These are phyloP conservation scores for Aspergillus sp. DNA, from an alignment of 2,329 filamentous ascomycete species.

Conservation along the genomic window DNA sequence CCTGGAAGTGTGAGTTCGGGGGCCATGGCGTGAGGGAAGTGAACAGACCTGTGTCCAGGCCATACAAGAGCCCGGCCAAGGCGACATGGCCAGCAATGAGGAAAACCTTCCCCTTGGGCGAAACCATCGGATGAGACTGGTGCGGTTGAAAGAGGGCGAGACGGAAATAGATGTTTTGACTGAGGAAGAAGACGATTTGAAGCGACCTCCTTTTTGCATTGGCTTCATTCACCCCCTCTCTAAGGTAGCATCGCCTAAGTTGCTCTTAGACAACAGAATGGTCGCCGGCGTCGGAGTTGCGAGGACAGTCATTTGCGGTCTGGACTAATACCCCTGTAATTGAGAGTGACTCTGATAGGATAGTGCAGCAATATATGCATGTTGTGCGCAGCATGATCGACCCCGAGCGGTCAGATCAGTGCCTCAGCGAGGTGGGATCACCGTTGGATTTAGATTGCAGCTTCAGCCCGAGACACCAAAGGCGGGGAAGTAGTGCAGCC, in stretches of 20 bases:
- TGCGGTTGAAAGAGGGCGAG: not conserved
- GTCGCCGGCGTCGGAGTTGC: not conserved
- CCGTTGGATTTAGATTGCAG: not conserved
- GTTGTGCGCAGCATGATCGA: not conserved
- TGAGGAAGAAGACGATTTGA: not conserved
- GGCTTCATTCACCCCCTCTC: not conserved
- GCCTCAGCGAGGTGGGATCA: not conserved
- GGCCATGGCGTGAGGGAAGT: not conserved
- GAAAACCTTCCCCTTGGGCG: conserved; percentile 11
- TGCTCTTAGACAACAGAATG: not conserved
- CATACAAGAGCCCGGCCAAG: conserved; percentile 16
- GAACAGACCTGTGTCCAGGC: conserved; percentile 16
- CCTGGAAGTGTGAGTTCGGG: conserved; percentile 2
- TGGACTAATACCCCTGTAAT: not conserved
- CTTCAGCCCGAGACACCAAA: not conserved
- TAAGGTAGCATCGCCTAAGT: not conserved
- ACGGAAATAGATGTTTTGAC: not conserved
- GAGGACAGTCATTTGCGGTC: not conserved
- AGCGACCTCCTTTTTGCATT: not conserved
- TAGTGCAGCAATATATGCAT: not conserved
- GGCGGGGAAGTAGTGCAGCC: not conserved
- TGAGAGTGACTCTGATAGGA: not conserved
- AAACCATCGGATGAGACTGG: conserved; percentile 8
- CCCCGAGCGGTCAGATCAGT: not conserved
- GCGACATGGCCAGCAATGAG: conserved; percentile 18